Evolutionary conservation across 139 green algal species (phyloP).

Genomic region (Chloropicon primus): DNA sequence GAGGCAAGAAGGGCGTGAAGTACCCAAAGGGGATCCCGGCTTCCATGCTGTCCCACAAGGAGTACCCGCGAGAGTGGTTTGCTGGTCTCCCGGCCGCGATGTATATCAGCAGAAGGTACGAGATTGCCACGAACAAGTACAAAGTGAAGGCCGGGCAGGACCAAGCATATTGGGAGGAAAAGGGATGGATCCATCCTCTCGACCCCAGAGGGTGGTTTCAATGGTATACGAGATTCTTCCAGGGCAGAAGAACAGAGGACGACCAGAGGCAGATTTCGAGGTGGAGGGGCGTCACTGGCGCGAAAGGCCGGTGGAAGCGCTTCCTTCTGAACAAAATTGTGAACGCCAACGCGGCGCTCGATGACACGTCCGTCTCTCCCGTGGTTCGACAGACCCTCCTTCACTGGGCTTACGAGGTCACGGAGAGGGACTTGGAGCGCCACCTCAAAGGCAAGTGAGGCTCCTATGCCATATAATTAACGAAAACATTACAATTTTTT

Average conservation of each 20-base stretch:
- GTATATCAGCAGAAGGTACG: conserved; percentile 27
- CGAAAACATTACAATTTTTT: too few relatives aligned
- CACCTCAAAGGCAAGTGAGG: conserved; percentile 12
- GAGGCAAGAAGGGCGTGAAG: conserved; percentile 31
- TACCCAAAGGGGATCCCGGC: neutral
- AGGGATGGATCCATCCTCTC: conserved; percentile 24
- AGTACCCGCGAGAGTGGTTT: conserved; percentile 42
- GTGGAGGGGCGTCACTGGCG: conserved; percentile 35
- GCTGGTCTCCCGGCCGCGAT: conserved; percentile 13
- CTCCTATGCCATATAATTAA: neutral
- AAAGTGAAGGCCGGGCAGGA: conserved; percentile 35
- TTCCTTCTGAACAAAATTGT: conserved; percentile 32
- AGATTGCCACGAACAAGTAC: neutral
- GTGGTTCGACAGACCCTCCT: conserved; percentile 38
- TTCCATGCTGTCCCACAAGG: conserved; percentile 19
- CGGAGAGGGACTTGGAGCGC: conserved; percentile 20
- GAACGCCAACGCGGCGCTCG: conserved; percentile 15
- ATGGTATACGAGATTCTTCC: conserved; percentile 40
- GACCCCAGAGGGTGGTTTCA: conserved; percentile 40
- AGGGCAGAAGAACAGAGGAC: conserved; percentile 18
- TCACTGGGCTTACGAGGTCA: conserved; percentile 43
- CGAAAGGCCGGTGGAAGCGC: conserved; percentile 32
- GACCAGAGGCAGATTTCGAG: conserved; percentile 41
- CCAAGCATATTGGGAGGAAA: conserved; percentile 37
- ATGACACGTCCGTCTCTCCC: conserved; percentile 30